A percentile compares a stretch with the other conserved stretches of the same genome.
These are phyloP conservation scores for Trichosanthes cucumerina DNA, from an alignment of 306 rosid species.

Conservation along the genomic window DNA sequence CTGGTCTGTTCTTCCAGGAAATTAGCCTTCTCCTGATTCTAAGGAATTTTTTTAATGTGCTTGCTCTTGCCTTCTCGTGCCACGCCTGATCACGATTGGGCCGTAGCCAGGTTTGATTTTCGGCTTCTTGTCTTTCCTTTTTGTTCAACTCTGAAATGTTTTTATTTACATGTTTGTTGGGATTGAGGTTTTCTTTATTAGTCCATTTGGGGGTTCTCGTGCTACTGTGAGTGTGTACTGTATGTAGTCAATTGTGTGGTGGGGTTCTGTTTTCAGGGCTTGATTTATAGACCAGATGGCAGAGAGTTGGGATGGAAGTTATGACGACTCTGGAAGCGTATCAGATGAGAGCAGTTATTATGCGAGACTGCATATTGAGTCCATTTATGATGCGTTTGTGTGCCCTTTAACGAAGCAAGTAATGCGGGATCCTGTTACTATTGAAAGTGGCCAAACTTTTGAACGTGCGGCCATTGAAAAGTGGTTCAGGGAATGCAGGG, in stretches of 20 bases:
- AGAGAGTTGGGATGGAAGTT: constrained; percentile 75
- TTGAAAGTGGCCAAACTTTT: constrained; percentile 83
- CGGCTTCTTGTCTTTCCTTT: not conserved
- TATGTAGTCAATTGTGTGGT: not conserved
- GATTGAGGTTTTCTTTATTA: not conserved
- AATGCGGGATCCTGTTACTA: constrained; percentile 86
- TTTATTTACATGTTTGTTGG: not conserved
- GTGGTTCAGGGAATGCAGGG: constrained; percentile 92
- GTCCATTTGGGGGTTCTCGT: not conserved
- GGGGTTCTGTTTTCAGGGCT: constrained; percentile 26
- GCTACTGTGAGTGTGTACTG: not conserved
- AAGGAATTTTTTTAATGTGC: not conserved
- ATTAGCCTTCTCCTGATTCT: not conserved
- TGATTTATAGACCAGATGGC: constrained; percentile 44
- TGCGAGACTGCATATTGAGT: constrained; percentile 72
- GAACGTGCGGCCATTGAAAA: constrained; percentile 89
- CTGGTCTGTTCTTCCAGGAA: not conserved
- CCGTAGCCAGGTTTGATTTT: not conserved
- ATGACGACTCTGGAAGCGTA: constrained; percentile 64
- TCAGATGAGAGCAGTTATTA: constrained; percentile 74
- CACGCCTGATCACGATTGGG: not conserved
- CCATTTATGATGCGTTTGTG: constrained; percentile 79
- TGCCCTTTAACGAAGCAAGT: constrained; percentile 93
- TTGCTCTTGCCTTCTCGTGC: not conserved
- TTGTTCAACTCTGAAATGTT: not conserved